These are phyloP conservation scores for Purshia tridentata DNA, from an alignment of 306 rosid species.

Conservation along the genomic window DNA sequence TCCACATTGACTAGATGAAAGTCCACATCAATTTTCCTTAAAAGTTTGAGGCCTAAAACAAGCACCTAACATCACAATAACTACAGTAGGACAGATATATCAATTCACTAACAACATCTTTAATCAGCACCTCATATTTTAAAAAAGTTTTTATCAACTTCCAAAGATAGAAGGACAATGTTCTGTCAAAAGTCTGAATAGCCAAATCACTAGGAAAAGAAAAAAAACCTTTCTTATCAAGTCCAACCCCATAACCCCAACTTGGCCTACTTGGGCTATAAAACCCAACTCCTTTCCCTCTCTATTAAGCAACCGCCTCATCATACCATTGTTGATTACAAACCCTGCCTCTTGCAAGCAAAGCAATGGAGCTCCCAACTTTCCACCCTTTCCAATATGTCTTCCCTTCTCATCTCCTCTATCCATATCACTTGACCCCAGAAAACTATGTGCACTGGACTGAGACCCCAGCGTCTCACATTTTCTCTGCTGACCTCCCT, in stretches of 20 bases:
- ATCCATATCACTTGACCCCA: slow-evolving; percentile 52
- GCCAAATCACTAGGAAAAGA: not conserved
- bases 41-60: slow-evolving; percentile 8
- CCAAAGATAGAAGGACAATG: not conserved
- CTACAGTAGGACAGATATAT: too few relatives aligned
- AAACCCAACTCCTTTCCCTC: slow-evolving; percentile 13
- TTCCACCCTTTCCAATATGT: slow-evolving; percentile 34
- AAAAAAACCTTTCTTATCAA: not conserved
- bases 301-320: not conserved
- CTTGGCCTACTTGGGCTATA: slow-evolving; percentile 36
- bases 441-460: slow-evolving; percentile 73
- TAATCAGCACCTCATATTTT: too few relatives aligned
- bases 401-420: slow-evolving; percentile 50
- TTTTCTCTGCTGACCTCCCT: slow-evolving; percentile 72
- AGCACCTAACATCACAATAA: too few relatives aligned
- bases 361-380: slow-evolving; percentile 52
- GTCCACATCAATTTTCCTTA: not conserved
- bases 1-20: too few relatives aligned
- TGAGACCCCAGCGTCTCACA: slow-evolving; percentile 66
- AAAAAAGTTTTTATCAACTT: not conserved
- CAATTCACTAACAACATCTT: too few relatives aligned
- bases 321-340: not conserved
- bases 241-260: slow-evolving; percentile 15
- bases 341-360: not conserved
- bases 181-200: not conserved